These are phyloP conservation scores for Sistotremastrum niveocremeum DNA, from an alignment of 768 basidiomycete genomes.

Conservation along the genomic window DNA sequence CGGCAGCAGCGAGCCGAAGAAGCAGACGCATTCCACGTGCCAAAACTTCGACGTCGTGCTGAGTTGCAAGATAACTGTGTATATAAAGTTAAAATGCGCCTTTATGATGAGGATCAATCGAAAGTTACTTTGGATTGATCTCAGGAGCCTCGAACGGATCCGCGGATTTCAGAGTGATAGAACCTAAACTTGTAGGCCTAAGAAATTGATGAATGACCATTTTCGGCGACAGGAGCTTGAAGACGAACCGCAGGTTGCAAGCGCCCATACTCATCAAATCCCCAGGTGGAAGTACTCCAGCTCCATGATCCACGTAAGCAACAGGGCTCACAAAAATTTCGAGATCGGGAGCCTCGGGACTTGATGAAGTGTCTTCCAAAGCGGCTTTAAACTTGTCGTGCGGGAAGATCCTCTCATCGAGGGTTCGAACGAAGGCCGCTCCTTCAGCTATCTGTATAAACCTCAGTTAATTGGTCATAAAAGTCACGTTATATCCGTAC, in stretches of 20 bases:
- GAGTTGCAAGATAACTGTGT: constrained; percentile 27
- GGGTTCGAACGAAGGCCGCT: constrained; percentile 39
- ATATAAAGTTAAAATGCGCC: background rate
- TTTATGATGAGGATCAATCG: background rate
- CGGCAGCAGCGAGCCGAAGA: constrained; percentile 22
- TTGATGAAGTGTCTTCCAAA: constrained; percentile 19
- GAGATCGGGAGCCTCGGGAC: constrained; percentile 20
- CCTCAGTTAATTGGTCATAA: background rate
- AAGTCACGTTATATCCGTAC: constrained; percentile 19
- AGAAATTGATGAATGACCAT: constrained; percentile 10
- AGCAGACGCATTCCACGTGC: constrained; percentile 28
- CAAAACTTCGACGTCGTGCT: constrained; percentile 26
- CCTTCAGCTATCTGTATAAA: constrained; percentile 25
- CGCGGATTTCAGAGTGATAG: constrained; percentile 24
- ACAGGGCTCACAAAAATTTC: constrained; percentile 19
- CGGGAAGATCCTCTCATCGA: constrained; percentile 34
- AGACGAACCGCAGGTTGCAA: background rate
- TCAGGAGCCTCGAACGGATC: constrained; percentile 28
- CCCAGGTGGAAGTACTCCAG: constrained; percentile 1
- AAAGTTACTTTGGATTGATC: constrained; percentile 29
- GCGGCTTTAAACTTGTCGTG: background rate
- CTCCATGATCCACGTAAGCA: constrained; percentile 11
- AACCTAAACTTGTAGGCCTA: constrained; percentile 33
- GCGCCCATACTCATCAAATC: constrained; percentile 16
- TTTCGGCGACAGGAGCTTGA: constrained; percentile 2